phyloP scores from a whole-genome alignment of 202 grass and related monocot genomes.

The Schoenoplectus triqueter region DNA sequence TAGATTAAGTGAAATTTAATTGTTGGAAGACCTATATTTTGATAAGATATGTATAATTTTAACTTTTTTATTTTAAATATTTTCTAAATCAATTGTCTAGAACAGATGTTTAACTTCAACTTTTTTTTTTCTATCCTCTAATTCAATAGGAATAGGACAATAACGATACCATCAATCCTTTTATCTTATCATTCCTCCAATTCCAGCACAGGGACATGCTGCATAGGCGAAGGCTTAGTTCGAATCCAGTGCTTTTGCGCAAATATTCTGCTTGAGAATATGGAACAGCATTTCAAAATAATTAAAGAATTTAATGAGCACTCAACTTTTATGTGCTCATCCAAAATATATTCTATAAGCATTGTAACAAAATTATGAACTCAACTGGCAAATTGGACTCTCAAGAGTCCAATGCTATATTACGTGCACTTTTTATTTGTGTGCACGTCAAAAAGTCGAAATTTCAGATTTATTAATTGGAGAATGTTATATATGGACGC shows the following conservation, averaged over 20 bases:
- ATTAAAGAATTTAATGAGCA: neutral
- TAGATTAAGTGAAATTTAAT: no score
- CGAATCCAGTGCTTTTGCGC: slow-evolving; percentile 8
- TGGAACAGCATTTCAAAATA: neutral
- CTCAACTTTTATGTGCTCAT: neutral
- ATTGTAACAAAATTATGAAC: neutral
- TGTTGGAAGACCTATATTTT: no score
- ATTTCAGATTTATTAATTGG: neutral
- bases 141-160: neutral
- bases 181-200: slow-evolving; percentile 11
- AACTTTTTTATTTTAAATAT: no score
- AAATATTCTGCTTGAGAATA: slow-evolving; percentile 18
- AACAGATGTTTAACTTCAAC: no score
- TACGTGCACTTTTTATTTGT: neutral
- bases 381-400: neutral
- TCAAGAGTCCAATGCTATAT: neutral
- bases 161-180: neutral
- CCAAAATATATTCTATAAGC: neutral
- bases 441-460: neutral
- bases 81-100: no score
- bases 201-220: neutral
- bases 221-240: neutral
- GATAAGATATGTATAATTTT: no score
- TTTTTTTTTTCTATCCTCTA: neutral
- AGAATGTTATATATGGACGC: no score